Percentiles rank a stretch among this genome's conserved stretches.
phyloP scores from a whole-genome alignment of 768 basidiomycete species.

The Russula foetens region DNA sequence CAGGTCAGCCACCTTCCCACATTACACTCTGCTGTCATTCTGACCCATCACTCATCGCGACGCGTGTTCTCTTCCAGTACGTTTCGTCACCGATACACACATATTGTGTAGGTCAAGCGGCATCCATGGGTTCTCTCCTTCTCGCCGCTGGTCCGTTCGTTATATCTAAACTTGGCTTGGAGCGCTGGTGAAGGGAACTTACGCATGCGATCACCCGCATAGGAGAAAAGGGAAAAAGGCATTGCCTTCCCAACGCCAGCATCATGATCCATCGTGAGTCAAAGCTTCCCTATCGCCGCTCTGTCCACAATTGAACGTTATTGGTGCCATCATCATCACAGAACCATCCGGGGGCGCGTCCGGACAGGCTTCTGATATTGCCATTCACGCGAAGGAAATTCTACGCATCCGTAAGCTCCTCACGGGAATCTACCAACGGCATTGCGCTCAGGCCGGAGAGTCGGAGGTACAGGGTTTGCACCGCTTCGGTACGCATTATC shows the following conservation, averaged over 20 bases:
- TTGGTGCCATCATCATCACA: slow-evolving; percentile 25
- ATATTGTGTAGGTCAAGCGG: slow-evolving; percentile 92
- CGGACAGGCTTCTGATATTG: slow-evolving; percentile 93
- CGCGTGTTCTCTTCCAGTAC: slow-evolving; percentile 38
- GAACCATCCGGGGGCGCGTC: slow-evolving; percentile 96
- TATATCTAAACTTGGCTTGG: background rate
- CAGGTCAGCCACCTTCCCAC: slow-evolving; percentile 52
- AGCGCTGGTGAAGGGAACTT: background rate
- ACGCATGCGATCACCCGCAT: slow-evolving; percentile 12
- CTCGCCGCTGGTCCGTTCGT: slow-evolving; percentile 61
- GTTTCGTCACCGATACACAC: slow-evolving; percentile 94
- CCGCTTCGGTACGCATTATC: slow-evolving; percentile 62
- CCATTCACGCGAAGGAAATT: slow-evolving; percentile 96
- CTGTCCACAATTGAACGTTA: background rate
- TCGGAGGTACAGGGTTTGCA: slow-evolving; percentile 50
- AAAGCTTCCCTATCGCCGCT: slow-evolving; percentile 10
- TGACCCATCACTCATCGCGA: background rate
- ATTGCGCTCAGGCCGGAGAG: slow-evolving; percentile 68
- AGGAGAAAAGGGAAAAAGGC: slow-evolving; percentile 84
- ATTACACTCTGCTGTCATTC: background rate
- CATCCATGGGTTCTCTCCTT: slow-evolving; percentile 92
- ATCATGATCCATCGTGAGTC: slow-evolving; percentile 96
- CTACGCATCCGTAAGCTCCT: slow-evolving; percentile 77
- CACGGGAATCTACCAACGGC: slow-evolving; percentile 83
- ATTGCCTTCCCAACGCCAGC: slow-evolving; percentile 86